Base-by-base conservation (phyloP, 2,329 filamentous ascomycete species). In the Colletotrichum sublineola region DNA sequence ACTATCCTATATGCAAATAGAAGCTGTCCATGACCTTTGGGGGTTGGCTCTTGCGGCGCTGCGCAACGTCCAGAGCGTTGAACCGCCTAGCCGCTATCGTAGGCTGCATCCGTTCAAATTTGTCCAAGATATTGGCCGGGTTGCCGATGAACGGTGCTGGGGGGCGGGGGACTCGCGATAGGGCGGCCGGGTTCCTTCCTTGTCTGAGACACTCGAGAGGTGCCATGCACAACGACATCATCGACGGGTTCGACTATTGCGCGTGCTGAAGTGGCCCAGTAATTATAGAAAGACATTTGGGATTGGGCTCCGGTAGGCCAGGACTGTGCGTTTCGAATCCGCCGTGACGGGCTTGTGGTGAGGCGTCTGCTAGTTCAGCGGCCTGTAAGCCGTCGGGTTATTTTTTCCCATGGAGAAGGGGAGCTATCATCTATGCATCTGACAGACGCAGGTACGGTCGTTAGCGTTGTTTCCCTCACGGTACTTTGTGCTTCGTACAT, bases 371-470 rank as follows among this genome's bases (percentile, higher is more conserved):
- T 69, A 64, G 44, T 65, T 50, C 8, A 14, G 38, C 24, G 44
- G 50, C 18, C 18, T n/a, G 38, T 42, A 33, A 5, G 62, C n/a
- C 29, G 18, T 55, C 38, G 50, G 50, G 50, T 44, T 64, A 36
- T 64, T 64, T 64, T 24, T 11, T 20, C 33, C 29, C 60, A 20
- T 53, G 46, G n/a, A 50, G 36, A 50, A 52, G 24, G 9, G 15
- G 33, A 46, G 33, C 61, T 33, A 24, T 24, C 24, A 24, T 24
- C 24, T 24, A 33, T 52, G 57, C 57, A 67, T 62, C 48, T 67
- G 63, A 50, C 68, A 62, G 38, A 58, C 63, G 57, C 63, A 67
- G 68, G 68, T 63, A 62, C 68, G 42, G 40, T 11, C 20, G 20
- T n/a, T 33, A 40, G 61, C 36, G 53, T 14, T 33, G 18, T 56